These are phyloP conservation scores for Lactifluus rugatus DNA, from an alignment of 768 basidiomycete species.

Conservation along the genomic window DNA sequence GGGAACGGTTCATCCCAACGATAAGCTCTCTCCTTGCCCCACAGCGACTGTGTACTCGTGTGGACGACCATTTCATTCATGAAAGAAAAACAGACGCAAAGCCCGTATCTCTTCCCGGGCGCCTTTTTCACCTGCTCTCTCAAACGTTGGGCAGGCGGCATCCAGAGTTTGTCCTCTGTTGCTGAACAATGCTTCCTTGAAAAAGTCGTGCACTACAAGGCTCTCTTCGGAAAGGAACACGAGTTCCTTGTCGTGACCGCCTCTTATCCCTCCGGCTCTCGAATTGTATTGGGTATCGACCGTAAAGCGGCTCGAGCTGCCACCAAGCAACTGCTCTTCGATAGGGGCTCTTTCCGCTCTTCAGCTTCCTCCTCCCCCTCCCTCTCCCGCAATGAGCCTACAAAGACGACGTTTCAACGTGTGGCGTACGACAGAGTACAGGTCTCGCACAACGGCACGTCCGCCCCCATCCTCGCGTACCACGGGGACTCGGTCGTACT, in stretches of 20 bases:
- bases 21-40: not conserved
- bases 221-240: constrained; percentile 15
- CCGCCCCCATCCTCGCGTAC: constrained; percentile 8
- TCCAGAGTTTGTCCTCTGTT: not conserved
- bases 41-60: not conserved
- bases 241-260: constrained; percentile 17
- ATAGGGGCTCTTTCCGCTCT: not conserved
- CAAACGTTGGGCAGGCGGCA: constrained; percentile 7
- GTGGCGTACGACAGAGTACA: constrained; percentile 14
- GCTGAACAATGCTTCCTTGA: constrained; percentile 5
- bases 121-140: constrained; percentile 3
- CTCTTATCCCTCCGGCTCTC: not conserved
- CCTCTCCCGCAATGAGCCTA: too few species aligned
- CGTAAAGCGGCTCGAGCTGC: constrained; percentile 8
- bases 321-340: not conserved
- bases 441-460: constrained; percentile 12
- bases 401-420: too few species aligned
- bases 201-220: constrained; percentile 17
- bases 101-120: constrained; percentile 1
- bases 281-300: constrained; percentile 14
- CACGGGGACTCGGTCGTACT: constrained; percentile 9
- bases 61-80: not conserved
- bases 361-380: not conserved
- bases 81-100: not conserved
- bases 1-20: not conserved